Percentiles rank a stretch among this genome's conserved stretches.
Evolutionary conservation across 306 rosid species (phyloP).

Genomic region (Comarum palustre): DNA sequence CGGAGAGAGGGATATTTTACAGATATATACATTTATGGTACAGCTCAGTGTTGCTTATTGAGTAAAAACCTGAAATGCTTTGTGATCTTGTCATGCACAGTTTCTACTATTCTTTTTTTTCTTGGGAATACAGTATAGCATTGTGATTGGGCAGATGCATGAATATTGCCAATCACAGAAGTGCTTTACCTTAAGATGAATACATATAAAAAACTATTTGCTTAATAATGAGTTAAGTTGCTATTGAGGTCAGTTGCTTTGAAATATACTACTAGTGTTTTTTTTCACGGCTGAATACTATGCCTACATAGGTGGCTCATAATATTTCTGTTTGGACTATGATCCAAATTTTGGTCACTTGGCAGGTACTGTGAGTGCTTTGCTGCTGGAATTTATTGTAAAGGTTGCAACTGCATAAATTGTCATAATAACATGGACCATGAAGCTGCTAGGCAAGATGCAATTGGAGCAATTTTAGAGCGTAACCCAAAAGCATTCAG

Average conservation of each 20-base stretch:
- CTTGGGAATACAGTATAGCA: neutral
- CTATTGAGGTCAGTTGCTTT: neutral
- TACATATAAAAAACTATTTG: neutral
- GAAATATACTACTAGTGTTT: neutral
- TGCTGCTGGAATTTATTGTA: constrained; percentile 72
- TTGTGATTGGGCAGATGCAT: neutral
- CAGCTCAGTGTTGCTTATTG: neutral
- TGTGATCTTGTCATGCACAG: neutral
- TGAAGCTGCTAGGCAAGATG: constrained; percentile 66
- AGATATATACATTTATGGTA: neutral
- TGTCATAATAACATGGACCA: constrained; percentile 71
- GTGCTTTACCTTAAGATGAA: constrained; percentile 4
- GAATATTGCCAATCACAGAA: neutral
- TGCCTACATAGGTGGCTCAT: constrained; percentile 14
- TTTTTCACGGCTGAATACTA: neutral
- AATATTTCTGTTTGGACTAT: constrained; percentile 8
- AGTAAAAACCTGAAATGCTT: constrained; percentile 7
- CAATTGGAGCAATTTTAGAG: constrained; percentile 54
- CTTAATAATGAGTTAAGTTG: neutral
- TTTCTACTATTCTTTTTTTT: neutral
- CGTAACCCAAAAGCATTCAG: constrained; percentile 80
- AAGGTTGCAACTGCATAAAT: constrained; percentile 67
- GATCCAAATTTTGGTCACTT: constrained; percentile 24
- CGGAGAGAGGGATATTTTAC: neutral
- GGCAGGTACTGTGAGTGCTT: constrained; percentile 85